Evolutionary conservation across 1,139 yeast genomes (phyloP), one percentile per base, ranked within the genome.

Genomic region (Kazachstania sp.): DNA sequence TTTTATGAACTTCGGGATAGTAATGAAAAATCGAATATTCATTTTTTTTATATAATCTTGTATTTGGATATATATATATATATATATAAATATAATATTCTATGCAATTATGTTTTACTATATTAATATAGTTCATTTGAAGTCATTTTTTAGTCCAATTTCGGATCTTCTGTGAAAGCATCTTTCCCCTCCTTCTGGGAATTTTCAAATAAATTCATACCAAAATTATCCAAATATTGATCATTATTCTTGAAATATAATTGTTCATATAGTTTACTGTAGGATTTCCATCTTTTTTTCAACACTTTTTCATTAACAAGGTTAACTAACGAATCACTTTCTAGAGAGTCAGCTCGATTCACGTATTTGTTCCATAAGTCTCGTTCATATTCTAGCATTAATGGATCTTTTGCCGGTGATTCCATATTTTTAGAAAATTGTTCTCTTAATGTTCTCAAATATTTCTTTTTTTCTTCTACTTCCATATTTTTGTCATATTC

Each of bases 391-490:
- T 43, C 41, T 38, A 46, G 53, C 23, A 60, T 23, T 15, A 45
- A 47, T 2, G 66, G 64, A 49, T 63, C 66, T 40, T 61, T 61
- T 19, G 47, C 50, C 0, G 61, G 59, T 2, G 60, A 51, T 8
- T 34, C 28, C 19, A 61, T 30, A 4, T 40, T 44, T 4, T 51
- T 44, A 1, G 53, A 55, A 16, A 58, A 45, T 5, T 46, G 29
- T 2, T 40, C 39, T 32, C 58, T 46, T 16, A 63, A 45, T 1
- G 42, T 16, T 16, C 43, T 45, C 18, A 61, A 40, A n/a, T 44
- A 29, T 5, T 48, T 38, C 16, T 42, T 31, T 45, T 53, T 59
- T 15, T 55, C 55, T 9, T 48, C 49, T 9, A 37, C 37, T 13
- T 46, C 36, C 11, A 54, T 15, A 2, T 30, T 35, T 1, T 44